phyloP scores from a whole-genome alignment of 2,329 filamentous ascomycete species.

The Cladosporium sp. region DNA sequence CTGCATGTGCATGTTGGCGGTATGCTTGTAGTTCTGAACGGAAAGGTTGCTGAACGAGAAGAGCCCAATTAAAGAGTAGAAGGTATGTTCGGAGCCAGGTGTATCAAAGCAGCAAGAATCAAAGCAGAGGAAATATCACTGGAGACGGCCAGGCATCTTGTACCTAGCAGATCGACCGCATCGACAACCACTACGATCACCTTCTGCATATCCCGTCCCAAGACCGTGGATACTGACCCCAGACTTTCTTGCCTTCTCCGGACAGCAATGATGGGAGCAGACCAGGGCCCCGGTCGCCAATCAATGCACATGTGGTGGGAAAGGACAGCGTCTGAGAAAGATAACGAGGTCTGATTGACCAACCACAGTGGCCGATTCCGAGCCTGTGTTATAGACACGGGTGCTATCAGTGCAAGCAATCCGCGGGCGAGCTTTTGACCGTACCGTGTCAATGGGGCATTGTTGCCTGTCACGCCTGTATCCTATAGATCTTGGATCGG shows the following conservation, averaged over 20 bases:
- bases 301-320: neutral
- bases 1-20: conserved; percentile 13
- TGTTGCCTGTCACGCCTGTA: neutral
- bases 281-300: neutral
- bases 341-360: conserved; percentile 16
- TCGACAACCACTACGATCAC: neutral
- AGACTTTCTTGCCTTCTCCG: conserved; percentile 10
- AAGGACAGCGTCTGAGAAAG: neutral
- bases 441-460: neutral
- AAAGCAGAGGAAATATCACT: neutral
- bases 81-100: neutral
- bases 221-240: neutral
- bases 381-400: neutral
- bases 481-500: neutral
- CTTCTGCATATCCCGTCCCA: conserved; percentile 2
- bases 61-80: neutral
- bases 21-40: too few relatives aligned
- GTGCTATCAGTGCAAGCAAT: neutral
- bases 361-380: conserved; percentile 1
- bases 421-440: neutral
- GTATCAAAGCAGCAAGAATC: neutral
- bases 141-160: neutral
- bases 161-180: neutral
- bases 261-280: neutral
- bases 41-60: neutral